These are phyloP conservation scores for Solanum hybrid DNA, from an alignment of 305 asterid species.

Conservation along the genomic window DNA sequence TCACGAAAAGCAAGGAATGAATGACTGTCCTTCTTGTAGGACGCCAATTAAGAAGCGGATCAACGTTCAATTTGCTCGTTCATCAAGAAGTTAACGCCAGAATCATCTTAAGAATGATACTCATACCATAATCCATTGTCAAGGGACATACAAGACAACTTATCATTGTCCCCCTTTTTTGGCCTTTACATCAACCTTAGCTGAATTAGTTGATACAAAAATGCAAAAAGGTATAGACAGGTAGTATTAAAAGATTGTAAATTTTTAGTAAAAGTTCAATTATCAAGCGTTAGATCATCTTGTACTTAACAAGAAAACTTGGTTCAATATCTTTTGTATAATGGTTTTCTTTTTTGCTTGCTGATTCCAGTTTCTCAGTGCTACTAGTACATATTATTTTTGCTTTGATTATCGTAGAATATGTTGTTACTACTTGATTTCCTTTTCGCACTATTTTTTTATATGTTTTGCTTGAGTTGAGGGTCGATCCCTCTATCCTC, in stretches of 20 bases:
- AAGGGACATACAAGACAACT: neutral
- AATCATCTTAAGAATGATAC: neutral
- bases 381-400: neutral
- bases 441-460: neutral
- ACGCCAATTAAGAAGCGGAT: constrained; percentile 40
- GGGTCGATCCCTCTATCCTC: neutral
- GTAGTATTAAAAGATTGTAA: neutral
- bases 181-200: neutral
- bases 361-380: neutral
- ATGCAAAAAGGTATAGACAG: neutral
- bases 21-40: constrained; percentile 83
- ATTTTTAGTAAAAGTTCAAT: neutral
- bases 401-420: neutral
- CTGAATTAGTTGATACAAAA: neutral
- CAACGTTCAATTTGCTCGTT: constrained; percentile 17
- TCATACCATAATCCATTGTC: neutral
- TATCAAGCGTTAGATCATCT: neutral
- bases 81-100: neutral
- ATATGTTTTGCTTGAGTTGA: neutral
- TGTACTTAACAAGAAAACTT: neutral
- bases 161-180: neutral
- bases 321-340: neutral
- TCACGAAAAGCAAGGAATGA: constrained; percentile 58
- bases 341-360: neutral
- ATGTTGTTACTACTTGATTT: neutral